A percentile compares a stretch with the other conserved stretches of the same genome.
phyloP scores from a whole-genome alignment of 257 asterid genomes.

The Solanum etuberosum region DNA sequence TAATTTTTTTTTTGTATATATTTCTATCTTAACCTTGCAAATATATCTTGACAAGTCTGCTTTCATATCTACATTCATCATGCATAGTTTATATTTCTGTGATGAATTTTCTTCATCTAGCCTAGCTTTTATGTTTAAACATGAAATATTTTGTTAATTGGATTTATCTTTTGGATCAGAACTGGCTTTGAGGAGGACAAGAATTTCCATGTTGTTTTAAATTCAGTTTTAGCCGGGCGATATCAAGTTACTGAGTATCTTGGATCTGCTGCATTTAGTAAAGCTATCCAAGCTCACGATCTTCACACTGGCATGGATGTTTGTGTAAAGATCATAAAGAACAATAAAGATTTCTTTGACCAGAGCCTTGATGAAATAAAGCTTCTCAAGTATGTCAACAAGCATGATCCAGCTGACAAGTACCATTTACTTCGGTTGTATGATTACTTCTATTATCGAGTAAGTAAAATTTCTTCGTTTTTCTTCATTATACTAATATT shows the following conservation, averaged over 20 bases:
- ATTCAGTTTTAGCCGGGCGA: conserved; percentile 91
- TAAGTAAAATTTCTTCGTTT: conserved; percentile 31
- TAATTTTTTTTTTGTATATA: neutral
- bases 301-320: conserved; percentile 99
- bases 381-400: conserved; percentile 95
- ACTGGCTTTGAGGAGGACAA: conserved; percentile 99
- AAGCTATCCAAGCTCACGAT: conserved; percentile 99
- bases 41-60: neutral
- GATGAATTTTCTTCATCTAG: neutral
- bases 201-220: conserved; percentile 76
- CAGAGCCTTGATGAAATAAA: conserved; percentile 99
- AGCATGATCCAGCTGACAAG: conserved; percentile 97
- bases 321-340: conserved; percentile 92
- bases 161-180: conserved; percentile 36
- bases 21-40: neutral
- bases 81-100: neutral
- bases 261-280: conserved; percentile 99
- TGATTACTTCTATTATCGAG: conserved; percentile 91
- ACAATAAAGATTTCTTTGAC: conserved; percentile 94
- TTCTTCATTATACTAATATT: neutral
- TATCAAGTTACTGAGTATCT: conserved; percentile 98
- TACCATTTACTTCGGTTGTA: conserved; percentile 86
- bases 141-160: conserved; percentile 4
- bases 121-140: neutral
- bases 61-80: neutral